Evolutionary conservation across 371 early-diverging fungal species (phyloP), one percentile per base, ranked within the genome.

Genomic region (Apophysomyces trapeziformis): DNA sequence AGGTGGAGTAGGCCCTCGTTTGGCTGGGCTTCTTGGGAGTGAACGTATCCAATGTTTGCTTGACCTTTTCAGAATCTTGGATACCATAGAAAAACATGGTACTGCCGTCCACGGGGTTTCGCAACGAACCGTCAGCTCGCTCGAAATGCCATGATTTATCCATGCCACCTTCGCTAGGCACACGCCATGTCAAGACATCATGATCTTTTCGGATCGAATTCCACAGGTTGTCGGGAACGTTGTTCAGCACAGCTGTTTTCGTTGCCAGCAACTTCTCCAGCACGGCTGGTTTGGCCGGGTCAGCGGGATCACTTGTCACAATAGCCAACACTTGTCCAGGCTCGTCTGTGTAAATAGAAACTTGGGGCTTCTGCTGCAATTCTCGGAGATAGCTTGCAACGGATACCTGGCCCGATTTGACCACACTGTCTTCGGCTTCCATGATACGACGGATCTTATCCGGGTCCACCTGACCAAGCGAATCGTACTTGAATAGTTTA

Each of bases 31-130:
- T 67, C 68, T 56, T 68, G 58, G 58, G 60, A 32, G 68, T 68
- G 39, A 76, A 75, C 4, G 61, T 70, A 58, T 74, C 74, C 39
- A 83, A 61, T 21, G 71, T 72, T 41, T 74, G 77, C 70, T 92
- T 85, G 58, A 96, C 85, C 58, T 84, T 81, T 9, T 89, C 87
- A 57, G 93, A 84, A 71, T 93, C 88, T 14, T 90, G 82, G 58
- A 96, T 79, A 32, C 97, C 97, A 73, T 93, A 93, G 89, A 96
- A 98, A 83, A 96, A 97, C 67, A 96, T 82, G 16, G 91, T 90
- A 67, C 86, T 82, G 57, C 87, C 89, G 74, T 86, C 86, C 44
- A 80, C 76, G 1, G 80, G 66, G 62, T 80, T 84, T 47, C 74
- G 79, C 69, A 88, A 89, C 66, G 92, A 92, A 18, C 97, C 97